Evolutionary conservation across 106 monocot species (phyloP), one percentile per base, ranked within the genome.

Genomic region (Vanilla planifolia): DNA sequence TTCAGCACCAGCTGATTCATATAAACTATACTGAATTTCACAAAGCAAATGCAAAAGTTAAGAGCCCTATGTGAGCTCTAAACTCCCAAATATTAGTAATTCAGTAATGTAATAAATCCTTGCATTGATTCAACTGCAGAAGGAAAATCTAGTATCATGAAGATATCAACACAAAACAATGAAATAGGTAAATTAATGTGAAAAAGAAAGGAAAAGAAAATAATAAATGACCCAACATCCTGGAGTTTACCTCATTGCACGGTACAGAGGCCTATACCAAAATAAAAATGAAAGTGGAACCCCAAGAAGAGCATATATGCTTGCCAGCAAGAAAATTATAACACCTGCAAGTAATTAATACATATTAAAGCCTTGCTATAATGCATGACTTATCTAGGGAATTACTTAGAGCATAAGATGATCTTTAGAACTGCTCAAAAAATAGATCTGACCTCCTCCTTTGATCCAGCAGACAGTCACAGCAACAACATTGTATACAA

Each of bases 221-320:
- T 41, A 65, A n/a, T n/a, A n/a, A n/a, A n/a, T n/a, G n/a, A n/a
- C n/a, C 37, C 37, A 37, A 37, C 37, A 37, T 37, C 7, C 37
- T 37, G 37, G 8, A 16, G 20, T 64, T 36, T 80, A 86, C 94
- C 83, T 95, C 83, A 95, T 78, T 41, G 89, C 94, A 44, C 74
- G 85, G 73, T 95, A 95, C 10, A 95, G 71, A 68, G 94, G 94
- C 67, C 94, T 74, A 55, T 95, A 95, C 94, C 94, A 95, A 39
- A 89, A 66, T 48, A 89, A 68, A 75, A 89, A 95, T 51, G 94
- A 95, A 50, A 95, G 75, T 43, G 89, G 94, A 23, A 63, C 60
- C 25, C 94, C 94, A 72, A 83, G 65, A 34, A 95, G 39, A 59
- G 89, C 94, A 81, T 95, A 95, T 11, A 95, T 95, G 33, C 52